Evolutionary conservation across 805 yeast species (phyloP).

Genomic region (Wickerhamomyces bisporus): DNA sequence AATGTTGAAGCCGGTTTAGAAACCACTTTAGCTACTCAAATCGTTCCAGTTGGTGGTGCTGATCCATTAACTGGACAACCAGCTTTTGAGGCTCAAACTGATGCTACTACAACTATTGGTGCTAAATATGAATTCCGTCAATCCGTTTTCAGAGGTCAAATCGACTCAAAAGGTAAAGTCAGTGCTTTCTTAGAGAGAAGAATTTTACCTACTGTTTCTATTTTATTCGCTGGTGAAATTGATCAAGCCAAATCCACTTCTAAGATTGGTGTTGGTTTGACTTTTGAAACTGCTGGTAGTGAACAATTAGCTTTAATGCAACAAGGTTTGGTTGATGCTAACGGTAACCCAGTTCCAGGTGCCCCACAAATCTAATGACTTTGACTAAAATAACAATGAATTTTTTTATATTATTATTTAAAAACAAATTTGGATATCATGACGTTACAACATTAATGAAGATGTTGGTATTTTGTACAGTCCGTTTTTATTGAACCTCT

Average conservation of each 20-base stretch:
- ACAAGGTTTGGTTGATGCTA: slow-evolving; percentile 76
- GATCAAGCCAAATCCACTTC: slow-evolving; percentile 80
- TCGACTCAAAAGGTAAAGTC: slow-evolving; percentile 89
- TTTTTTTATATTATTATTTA: too few species aligned
- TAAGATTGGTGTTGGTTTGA: slow-evolving; percentile 89
- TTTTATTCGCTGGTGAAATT: slow-evolving; percentile 86
- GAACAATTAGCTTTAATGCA: slow-evolving; percentile 91
- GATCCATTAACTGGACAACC: slow-evolving; percentile 74
- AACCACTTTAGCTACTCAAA: slow-evolving; percentile 72
- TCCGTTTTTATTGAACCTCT: neutral
- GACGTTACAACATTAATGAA: neutral
- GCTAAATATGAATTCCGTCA: slow-evolving; percentile 98
- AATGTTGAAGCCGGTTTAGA: slow-evolving; percentile 94
- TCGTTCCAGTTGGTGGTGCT: slow-evolving; percentile 63
- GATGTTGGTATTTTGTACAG: neutral
- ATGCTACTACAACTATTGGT: slow-evolving; percentile 90
- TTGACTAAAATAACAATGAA: neutral
- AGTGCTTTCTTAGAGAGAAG: slow-evolving; percentile 89
- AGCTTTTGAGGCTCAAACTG: slow-evolving; percentile 79
- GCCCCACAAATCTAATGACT: slow-evolving; percentile 48
- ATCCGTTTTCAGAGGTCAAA: slow-evolving; percentile 90
- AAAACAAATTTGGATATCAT: too few species aligned
- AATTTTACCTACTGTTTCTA: slow-evolving; percentile 83
- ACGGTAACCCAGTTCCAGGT: slow-evolving; percentile 83
- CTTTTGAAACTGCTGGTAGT: slow-evolving; percentile 91